Evolutionary conservation across 805 yeast species (phyloP), one percentile per base, ranked within the genome.

Genomic region (Ogataea corticis): DNA sequence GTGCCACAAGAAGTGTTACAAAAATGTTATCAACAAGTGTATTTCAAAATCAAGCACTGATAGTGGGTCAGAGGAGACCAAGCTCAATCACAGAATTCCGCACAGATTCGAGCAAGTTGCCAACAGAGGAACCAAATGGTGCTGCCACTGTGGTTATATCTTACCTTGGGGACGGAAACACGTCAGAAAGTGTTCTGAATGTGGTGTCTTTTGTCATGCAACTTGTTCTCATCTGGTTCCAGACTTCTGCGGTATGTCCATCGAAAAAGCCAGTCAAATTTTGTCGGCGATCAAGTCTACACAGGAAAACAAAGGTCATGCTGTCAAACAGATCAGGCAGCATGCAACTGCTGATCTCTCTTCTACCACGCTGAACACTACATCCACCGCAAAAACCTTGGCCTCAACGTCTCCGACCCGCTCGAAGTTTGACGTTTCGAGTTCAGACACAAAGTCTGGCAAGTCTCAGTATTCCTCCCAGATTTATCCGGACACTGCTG

Each of bases 71-170:
- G 90, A 85, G 61, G 92, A 84, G 55, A 79, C 87, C 17, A 83
- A 87, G 65, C 78, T 94, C 65, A 94, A 94, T 60, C 98, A 94
- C 66, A 86, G 96, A 54, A 94, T 94, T 56, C 99, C 99, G 29
- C 99, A 94, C 65, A 81, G 97, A 63, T 92, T 92, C 65, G 96
- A 87, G 55, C 91, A 92, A n/a, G 80, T 82, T 21, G 78, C 94
- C 14, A 94, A 94, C 61, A 83, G 90, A 68, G 95, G 97, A 58
- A 95, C 99, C 2, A 91, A 92, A 62, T 94, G 99, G 99, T 94
- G 99, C 70, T 94, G 98, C 58, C 99, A 94, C 65, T 94, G 99
- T 76, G 99, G 99, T 50, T 89, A 89, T 62, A 83, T 94, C 42
- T 74, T 94, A 51, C 98, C 99, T 14, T 85, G 97, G 85, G 96